phyloP scores from a whole-genome alignment of 1,284 basidiomycete species.

The Takashimella tepidaria region DNA sequence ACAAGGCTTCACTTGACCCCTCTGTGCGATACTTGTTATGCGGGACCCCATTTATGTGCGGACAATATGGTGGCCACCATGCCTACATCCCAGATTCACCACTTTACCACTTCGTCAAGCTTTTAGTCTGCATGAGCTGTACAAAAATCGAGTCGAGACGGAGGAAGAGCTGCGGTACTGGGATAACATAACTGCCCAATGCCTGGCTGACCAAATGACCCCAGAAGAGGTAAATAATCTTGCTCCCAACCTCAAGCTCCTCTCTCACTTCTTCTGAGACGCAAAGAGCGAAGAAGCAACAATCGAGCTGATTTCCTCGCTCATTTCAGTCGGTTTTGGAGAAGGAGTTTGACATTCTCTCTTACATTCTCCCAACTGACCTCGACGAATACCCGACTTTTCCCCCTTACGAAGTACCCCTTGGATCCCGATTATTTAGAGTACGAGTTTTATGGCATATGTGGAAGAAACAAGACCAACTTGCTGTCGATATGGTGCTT shows the following conservation, averaged over 20 bases:
- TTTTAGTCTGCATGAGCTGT: neutral
- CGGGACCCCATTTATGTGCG: too few relatives aligned
- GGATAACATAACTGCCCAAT: neutral
- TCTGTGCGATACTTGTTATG: too few relatives aligned
- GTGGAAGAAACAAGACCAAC: neutral
- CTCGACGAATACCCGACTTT: neutral
- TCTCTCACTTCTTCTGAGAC: neutral
- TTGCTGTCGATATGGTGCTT: neutral
- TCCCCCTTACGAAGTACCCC: too few relatives aligned
- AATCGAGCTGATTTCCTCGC: neutral
- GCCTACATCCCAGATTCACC: neutral
- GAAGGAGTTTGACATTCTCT: neutral
- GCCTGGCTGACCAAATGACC: neutral
- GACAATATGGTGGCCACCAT: neutral
- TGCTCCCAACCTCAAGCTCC: neutral
- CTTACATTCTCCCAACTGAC: neutral
- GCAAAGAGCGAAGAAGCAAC: neutral
- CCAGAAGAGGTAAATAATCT: neutral
- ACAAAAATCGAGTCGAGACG: neutral
- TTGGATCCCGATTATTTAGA: neutral
- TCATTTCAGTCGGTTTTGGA: too few relatives aligned
- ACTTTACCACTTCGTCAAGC: neutral
- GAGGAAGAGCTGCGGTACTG: neutral
- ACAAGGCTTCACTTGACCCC: too few relatives aligned
- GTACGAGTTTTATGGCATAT: neutral